Base-by-base conservation (phyloP, 352 stramenopile genomes). In the Phytopythium sindhum region DNA sequence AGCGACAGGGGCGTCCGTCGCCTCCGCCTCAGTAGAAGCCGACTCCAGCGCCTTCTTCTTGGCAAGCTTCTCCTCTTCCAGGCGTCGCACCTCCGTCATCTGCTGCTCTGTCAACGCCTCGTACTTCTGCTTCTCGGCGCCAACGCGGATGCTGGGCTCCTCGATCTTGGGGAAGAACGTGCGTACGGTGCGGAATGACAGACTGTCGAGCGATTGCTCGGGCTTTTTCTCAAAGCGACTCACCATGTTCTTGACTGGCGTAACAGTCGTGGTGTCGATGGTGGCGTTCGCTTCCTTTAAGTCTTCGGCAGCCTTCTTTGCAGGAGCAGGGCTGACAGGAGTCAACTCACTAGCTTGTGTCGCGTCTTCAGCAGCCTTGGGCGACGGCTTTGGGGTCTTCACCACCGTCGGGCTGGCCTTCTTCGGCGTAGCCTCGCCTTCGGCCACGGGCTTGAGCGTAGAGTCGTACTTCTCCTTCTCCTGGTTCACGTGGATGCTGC, bases 91-190 rank as follows among this genome's bases (percentile, higher is more conserved):
- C 50, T 73, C 66, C 15, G 55, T 42, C n/a, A 53, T 68, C 24
- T 81, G 76, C 45, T 84, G 68, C 48, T 84, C 73, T 21, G 80
- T 78, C 1, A 82, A n/a, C 21, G 67, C 65, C 23, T 86, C 77
- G n/a, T 81, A 84, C 64, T 86, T 86, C 19, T 80, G 33, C 23
- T 78, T 82, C 53, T 82, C 78, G 1, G 75, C 73, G 51, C 71
- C 72, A 37, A 86, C 78, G 19, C 64, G 71, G 41, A 86, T 54
- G 48, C 71, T 83, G 10, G 78, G 78, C 63, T 86, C 73, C 39
- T 69, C 67, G 42, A 59, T 60, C 4, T 68, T 78, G 1, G 70
- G 70, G 60, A 86, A 86, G 53, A 86, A 86, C 19, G 63, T 77
- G 39, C 75, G 73, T 23, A 86, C 78, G 4, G 78, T 86, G 6